Evolutionary conservation across 2,329 filamentous ascomycete species (phyloP), one percentile per base, ranked within the genome.

Genomic region (Parastagonospora avenae): DNA sequence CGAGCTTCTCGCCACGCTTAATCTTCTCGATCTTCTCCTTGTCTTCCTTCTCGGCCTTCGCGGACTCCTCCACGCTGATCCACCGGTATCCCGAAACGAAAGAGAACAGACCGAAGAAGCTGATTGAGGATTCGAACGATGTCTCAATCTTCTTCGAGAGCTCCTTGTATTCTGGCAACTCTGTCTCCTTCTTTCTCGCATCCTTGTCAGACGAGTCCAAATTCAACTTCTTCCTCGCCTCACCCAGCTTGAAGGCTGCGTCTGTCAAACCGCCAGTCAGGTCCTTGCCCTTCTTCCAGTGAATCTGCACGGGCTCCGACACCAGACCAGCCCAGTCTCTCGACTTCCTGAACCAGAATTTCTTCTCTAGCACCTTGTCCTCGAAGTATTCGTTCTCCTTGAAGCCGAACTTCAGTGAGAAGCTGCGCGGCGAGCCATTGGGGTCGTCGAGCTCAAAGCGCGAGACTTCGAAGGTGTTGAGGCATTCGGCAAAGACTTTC

Each of bases 41-140:
- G 62, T 88, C 83, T 64, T 85, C 80, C 74, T 85, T 83, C 19
- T 72, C 75, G 6, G 86, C 88, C 54, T 82, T 77, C 59, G 77
- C 77, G 63, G 83, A 88, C 80, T 95, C 89, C 74, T 90, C 88
- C 2, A 85, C 87, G 40, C 83, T 84, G 63, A 96, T 78, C 66
- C 84, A 84, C 57, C 84, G 58, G 85, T 90, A 55, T 82, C 85
- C 71, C 10, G 76, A 77, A 14, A 80, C 75, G 78, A 87, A 97
- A 46, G 88, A 90, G 73, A 97, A 97, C 83, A 88, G 94, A 50
- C 86, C 85, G 72, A 97, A 97, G 82, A 97, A 96, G 76, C 88
- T 92, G 43, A 86, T 71, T 5, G 82, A 86, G 39, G 84, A 85
- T 55, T 89, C 81, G 40, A 84, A 83, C 12, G 82, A 86, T 59